Base-by-base conservation (phyloP, 2,329 filamentous ascomycete species). In the Ophiosphaerella korrae region DNA sequence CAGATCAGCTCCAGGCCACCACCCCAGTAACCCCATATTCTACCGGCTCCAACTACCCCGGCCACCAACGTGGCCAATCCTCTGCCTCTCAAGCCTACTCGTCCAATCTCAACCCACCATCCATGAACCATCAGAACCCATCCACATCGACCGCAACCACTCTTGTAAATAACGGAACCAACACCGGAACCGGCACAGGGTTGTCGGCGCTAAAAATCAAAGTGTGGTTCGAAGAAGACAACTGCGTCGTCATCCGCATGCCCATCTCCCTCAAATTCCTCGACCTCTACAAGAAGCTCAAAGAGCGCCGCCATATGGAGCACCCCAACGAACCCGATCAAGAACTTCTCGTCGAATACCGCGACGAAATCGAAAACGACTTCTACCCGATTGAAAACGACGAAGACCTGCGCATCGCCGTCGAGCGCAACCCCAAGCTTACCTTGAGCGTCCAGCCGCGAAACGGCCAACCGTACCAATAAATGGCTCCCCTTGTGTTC, bases 211-310 rank as follows among this genome's bases (percentile, higher is more conserved):
- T 97, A 78, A 97, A 97, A 75, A 89, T 97, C 71, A 97, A 97
- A 77, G 88, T 97, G 46, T 94, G 90, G 77, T 97, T 91, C 77
- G 89, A 93, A 51, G 72, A 77, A 59, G 88, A 92, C 53, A 93
- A 97, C 61, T 85, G 95, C 49, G 93, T 97, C 60, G 89, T 94
- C 38, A 92, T 99, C 65, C 87, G 92, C 31, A 90, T 97, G 48
- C 88, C 93, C 0, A 83, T 83, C 1, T 89, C 95, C 47, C 91
- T 95, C 64, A 83, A 83, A 46, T 94, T 88, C 73, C 80, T 84
- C 45, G 88, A 91, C 54, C 81, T 99, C 7, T 88, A 88, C 63
- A 88, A 92, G 60, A 96, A 94, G 75, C 86, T 97, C 52, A 83
- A 85, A 42, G 91, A 97, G 63, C 84, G 94, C 38, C 82, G 96